Evolutionary conservation across 2,329 filamentous ascomycete species (phyloP).

Genomic region (Aspergillus neotritici): DNA sequence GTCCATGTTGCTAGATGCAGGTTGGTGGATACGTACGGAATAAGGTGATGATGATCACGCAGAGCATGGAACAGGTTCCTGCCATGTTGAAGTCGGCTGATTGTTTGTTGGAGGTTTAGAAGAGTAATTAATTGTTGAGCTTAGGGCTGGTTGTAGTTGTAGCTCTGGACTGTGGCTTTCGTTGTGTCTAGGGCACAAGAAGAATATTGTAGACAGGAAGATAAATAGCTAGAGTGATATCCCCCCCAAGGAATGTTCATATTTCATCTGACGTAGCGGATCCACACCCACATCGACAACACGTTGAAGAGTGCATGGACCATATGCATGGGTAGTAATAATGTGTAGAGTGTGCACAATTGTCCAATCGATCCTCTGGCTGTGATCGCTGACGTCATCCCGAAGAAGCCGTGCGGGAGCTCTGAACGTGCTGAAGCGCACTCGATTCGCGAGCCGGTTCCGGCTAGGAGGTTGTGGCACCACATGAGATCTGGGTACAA

Average conservation of each 20-base stretch:
- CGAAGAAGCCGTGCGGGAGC: not conserved
- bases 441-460: no score
- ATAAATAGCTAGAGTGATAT: slow-evolving; percentile 21
- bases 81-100: slow-evolving; percentile 20
- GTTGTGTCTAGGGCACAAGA: no score
- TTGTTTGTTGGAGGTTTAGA: not conserved
- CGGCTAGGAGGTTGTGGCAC: no score
- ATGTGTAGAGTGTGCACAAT: not conserved
- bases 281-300: no score
- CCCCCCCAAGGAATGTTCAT: slow-evolving; percentile 14
- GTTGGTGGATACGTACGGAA: slow-evolving; percentile 33
- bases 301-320: no score
- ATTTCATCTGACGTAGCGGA: slow-evolving; percentile 8
- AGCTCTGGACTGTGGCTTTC: no score
- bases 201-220: slow-evolving; percentile 22
- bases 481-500: no score
- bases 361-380: not conserved
- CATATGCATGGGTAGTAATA: no score
- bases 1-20: not conserved
- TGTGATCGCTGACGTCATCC: slow-evolving; percentile 16
- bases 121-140: not conserved
- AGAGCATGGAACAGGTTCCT: slow-evolving; percentile 34
- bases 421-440: not conserved
- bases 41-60: slow-evolving; percentile 44
- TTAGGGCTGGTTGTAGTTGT: not conserved